Evolutionary conservation across 2,329 filamentous ascomycete species (phyloP).

Genomic region (Gliomastix tumulicola): DNA sequence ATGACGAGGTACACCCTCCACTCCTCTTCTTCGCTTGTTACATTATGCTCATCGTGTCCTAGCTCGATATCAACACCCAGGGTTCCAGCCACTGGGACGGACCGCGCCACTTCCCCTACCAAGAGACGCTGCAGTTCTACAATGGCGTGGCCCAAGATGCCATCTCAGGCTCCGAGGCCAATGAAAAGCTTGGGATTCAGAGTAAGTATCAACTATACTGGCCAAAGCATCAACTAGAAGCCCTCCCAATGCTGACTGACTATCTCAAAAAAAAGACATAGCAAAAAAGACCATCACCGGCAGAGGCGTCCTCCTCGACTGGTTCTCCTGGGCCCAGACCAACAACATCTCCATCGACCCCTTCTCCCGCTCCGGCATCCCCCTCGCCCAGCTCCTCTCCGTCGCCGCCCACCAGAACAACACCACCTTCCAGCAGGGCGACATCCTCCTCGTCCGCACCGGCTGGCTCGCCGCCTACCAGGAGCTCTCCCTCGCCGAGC

Average conservation of each 20-base stretch:
- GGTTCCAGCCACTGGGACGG: slow-evolving; percentile 8
- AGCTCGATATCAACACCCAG: slow-evolving; percentile 7
- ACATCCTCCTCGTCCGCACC: slow-evolving; percentile 43
- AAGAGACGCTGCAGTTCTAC: slow-evolving; percentile 6
- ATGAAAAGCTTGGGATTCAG: slow-evolving; percentile 4
- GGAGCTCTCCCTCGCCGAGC: slow-evolving; percentile 26
- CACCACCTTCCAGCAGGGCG: slow-evolving; percentile 35
- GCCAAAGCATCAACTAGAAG: too few species aligned
- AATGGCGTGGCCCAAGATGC: slow-evolving; percentile 6
- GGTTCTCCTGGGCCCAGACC: slow-evolving; percentile 31
- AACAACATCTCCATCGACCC: slow-evolving; percentile 27
- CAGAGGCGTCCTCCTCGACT: slow-evolving; percentile 45
- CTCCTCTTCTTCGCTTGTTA: too few species aligned
- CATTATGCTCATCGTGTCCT: too few species aligned
- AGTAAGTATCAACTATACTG: too few species aligned
- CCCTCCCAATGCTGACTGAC: neutral
- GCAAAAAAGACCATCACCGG: slow-evolving; percentile 16
- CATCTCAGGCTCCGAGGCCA: slow-evolving; percentile 1
- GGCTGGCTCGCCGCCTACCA: slow-evolving; percentile 19
- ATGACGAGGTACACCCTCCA: slow-evolving; percentile 14
- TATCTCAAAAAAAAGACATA: neutral
- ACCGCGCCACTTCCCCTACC: slow-evolving; percentile 6
- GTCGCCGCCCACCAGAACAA: slow-evolving; percentile 28
- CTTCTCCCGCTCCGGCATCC: slow-evolving; percentile 30
- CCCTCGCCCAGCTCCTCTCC: slow-evolving; percentile 15